Evolutionary conservation across 441 rosid species (phyloP).

Genomic region (Melastoma candidum): DNA sequence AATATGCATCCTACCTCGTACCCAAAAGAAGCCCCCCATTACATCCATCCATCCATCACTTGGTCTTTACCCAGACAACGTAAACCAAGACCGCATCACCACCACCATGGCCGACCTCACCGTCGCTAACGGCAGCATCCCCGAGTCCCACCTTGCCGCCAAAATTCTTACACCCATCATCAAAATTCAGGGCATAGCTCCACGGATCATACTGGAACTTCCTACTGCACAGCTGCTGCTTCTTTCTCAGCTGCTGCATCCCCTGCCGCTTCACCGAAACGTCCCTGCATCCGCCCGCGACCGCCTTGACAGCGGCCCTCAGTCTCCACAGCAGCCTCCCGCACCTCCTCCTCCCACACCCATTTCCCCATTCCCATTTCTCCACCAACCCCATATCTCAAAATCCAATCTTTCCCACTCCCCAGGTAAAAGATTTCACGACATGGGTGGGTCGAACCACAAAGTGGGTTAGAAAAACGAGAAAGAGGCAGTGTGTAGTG

Average conservation of each 20-base stretch:
- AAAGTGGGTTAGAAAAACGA: too few relatives aligned
- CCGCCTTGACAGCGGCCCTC: conserved; percentile 36
- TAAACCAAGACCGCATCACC: conserved; percentile 20
- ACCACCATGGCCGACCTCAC: background rate
- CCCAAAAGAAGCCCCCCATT: background rate
- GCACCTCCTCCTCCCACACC: conserved; percentile 37
- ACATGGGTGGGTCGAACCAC: too few relatives aligned
- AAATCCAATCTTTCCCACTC: too few relatives aligned
- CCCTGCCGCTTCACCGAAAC: background rate
- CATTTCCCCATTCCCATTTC: too few relatives aligned
- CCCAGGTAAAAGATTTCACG: too few relatives aligned
- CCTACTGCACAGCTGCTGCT: conserved; percentile 21
- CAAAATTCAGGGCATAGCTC: conserved; percentile 87
- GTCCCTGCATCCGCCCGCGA: conserved; percentile 20
- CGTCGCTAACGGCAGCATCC: conserved; percentile 1
- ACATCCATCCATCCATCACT: background rate
- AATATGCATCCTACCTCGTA: too few relatives aligned
- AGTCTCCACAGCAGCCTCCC: conserved; percentile 38
- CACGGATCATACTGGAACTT: conserved; percentile 86
- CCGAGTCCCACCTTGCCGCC: conserved; percentile 1
- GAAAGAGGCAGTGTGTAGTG: too few relatives aligned
- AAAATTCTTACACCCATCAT: conserved; percentile 34
- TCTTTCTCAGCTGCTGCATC: background rate
- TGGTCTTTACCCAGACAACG: conserved; percentile 35
- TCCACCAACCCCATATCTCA: too few relatives aligned